Base-by-base conservation (phyloP, 2,329 filamentous ascomycete species). In the Colletotrichum godetiae region DNA sequence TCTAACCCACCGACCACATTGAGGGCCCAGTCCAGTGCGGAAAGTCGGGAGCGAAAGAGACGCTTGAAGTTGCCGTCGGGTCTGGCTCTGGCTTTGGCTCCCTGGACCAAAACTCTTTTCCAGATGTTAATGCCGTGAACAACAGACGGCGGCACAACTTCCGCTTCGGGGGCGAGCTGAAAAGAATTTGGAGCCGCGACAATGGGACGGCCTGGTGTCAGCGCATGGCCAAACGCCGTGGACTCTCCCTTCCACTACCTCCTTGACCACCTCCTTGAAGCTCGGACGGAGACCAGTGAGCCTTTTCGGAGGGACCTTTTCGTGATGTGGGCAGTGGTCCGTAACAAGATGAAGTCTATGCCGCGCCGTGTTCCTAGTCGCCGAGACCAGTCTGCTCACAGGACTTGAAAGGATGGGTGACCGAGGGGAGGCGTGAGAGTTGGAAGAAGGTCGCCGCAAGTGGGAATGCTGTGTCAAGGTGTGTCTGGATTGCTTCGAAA, bases 311-410 rank as follows among this genome's bases (percentile, higher is more conserved):
- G 49, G 35, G 49, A 37, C n/a, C 24, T 35, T 5, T 55, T 73
- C 70, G 70, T 69, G 60, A 73, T 61, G 70, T 73, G 67, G 67
- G 67, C 31, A 52, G 60, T 37, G 27, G 22, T 33, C 55, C 55
- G 60, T 37, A 69, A 5, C 22, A 55, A 63, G 60, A 35, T 27
- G 31, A 68, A 58, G 37, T 15, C 33, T 61, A 29, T 24, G 37
- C 37, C 35, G 58, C 52, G 37, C 52, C 22, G 62, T 49, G 57
- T 42, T 22, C 46, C 35, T 37, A 29, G 24, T 29, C 15, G 15
- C 24, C 27, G 24, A 42, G 42, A 31, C 42, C 42, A 49, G 42
- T 49, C 42, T 42, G 58, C 10, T 24, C 42, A 13, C 2, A 61
- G 33, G 49, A 46, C 33, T 22, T 56, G 24, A n/a, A 49, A 56